Conservation (phyloP, 2,329 filamentous ascomycete species). For the Periglandula ipomoeae region DNA sequence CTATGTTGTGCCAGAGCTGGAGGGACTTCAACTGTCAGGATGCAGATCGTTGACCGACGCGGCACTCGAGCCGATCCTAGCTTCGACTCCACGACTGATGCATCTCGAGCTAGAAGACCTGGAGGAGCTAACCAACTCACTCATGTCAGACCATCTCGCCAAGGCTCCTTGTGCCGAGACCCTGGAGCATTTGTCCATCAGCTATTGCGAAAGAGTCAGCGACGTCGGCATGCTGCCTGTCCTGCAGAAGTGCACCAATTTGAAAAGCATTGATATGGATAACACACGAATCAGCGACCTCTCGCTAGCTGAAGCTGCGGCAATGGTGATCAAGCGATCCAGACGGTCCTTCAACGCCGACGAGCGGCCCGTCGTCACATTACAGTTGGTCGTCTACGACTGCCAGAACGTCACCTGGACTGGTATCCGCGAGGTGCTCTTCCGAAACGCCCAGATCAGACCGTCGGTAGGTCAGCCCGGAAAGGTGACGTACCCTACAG, state of each 20-base stretch:
- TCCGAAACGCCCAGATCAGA: constrained; percentile 68
- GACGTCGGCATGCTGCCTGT: constrained; percentile 78
- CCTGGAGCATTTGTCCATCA: constrained; percentile 76
- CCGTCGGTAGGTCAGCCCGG: constrained; percentile 33
- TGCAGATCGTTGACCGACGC: constrained; percentile 66
- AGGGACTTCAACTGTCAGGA: constrained; percentile 76
- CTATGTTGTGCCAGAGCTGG: constrained; percentile 65
- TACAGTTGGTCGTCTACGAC: constrained; percentile 80
- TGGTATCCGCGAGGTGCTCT: constrained; percentile 77
- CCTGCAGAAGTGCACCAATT: constrained; percentile 61
- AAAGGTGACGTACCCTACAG: constrained; percentile 53
- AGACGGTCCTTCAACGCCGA: constrained; percentile 29
- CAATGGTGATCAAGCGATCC: constrained; percentile 62
- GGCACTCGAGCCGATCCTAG: constrained; percentile 62
- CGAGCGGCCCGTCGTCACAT: constrained; percentile 45
- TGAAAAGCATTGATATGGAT: constrained; percentile 75
- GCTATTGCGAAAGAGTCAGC: constrained; percentile 79
- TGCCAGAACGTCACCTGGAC: constrained; percentile 90
- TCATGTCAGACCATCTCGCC: constrained; percentile 64
- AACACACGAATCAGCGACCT: constrained; percentile 88
- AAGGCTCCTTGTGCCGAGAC: constrained; percentile 62
- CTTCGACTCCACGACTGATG: constrained; percentile 66
- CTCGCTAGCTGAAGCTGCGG: constrained; percentile 73
- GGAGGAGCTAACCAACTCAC: constrained; percentile 62
- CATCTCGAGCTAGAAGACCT: constrained; percentile 89